phyloP scores from a whole-genome alignment of 1,284 basidiomycete species.

The Trametes versicolor region DNA sequence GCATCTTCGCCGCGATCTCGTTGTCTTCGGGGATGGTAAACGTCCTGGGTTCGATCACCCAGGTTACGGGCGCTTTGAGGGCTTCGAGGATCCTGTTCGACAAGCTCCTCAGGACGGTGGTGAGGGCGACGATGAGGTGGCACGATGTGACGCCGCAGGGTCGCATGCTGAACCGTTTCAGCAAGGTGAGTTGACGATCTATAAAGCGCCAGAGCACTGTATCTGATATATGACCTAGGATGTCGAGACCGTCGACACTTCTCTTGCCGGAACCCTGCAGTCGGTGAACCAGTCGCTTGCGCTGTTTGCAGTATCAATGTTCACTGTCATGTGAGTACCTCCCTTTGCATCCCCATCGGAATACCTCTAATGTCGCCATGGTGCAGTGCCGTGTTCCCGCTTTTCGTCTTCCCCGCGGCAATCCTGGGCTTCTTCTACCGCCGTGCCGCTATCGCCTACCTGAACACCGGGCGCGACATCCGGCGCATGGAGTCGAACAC shows the following conservation, averaged over 20 bases:
- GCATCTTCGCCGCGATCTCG: slow-evolving; percentile 67
- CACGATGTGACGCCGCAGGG: slow-evolving; percentile 61
- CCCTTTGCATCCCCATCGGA: neutral
- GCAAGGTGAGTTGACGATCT: slow-evolving; percentile 54
- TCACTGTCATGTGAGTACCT: slow-evolving; percentile 63
- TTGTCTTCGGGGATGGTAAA: slow-evolving; percentile 56
- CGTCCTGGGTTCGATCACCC: slow-evolving; percentile 56
- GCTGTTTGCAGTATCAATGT: slow-evolving; percentile 73
- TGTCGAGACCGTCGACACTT: slow-evolving; percentile 81
- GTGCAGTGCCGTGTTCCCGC: slow-evolving; percentile 69
- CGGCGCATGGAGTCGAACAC: slow-evolving; percentile 82
- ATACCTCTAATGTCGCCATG: neutral
- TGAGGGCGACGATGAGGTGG: slow-evolving; percentile 70
- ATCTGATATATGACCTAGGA: slow-evolving; percentile 53
- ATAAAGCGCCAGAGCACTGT: neutral
- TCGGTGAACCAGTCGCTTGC: slow-evolving; percentile 80
- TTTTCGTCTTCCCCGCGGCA: slow-evolving; percentile 76
- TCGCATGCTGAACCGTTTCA: slow-evolving; percentile 73
- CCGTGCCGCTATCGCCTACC: slow-evolving; percentile 74
- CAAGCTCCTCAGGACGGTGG: slow-evolving; percentile 63
- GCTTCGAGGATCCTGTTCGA: slow-evolving; percentile 70
- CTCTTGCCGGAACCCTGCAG: slow-evolving; percentile 75
- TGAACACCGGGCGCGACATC: slow-evolving; percentile 81
- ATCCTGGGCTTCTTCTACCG: slow-evolving; percentile 73
- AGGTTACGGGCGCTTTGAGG: slow-evolving; percentile 69